Percentiles rank a stretch among this genome's conserved stretches.
Conservation (phyloP, 177 flowering plant species). For the Vitis hybrid region DNA sequence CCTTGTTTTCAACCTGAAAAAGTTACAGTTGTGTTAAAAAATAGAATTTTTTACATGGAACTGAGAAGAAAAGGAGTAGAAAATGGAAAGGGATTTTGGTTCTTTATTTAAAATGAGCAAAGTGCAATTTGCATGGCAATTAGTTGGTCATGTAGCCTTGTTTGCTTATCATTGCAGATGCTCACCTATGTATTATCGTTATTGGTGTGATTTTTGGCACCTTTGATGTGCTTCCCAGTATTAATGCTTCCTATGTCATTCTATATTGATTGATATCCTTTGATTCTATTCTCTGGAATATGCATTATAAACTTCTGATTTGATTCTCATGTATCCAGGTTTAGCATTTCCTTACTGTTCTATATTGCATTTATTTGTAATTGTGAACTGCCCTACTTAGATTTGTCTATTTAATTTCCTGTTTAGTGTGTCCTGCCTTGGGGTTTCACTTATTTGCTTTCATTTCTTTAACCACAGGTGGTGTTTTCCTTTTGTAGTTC, state of each 20-base stretch:
- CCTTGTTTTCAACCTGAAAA: no score
- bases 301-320: slow-evolving; percentile 3
- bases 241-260: not conserved
- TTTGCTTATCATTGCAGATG: no score
- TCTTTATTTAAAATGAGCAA: no score
- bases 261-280: not conserved
- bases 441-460: slow-evolving; percentile 16
- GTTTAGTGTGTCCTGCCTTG: not conserved
- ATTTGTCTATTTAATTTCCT: not conserved
- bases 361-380: not conserved
- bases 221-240: no score
- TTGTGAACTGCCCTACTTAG: not conserved
- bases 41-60: no score
- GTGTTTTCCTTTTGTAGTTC: slow-evolving; percentile 65
- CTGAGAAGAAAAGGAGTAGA: no score
- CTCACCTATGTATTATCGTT: no score
- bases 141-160: no score
- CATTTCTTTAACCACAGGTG: slow-evolving; percentile 24
- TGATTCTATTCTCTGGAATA: not conserved
- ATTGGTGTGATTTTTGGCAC: no score
- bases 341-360: slow-evolving; percentile 1
- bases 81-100: no score
- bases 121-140: no score
- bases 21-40: no score
- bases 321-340: not conserved